These are phyloP conservation scores for Clarireedia homoeocarpa DNA, from an alignment of 2,329 filamentous ascomycete genomes.

Conservation along the genomic window DNA sequence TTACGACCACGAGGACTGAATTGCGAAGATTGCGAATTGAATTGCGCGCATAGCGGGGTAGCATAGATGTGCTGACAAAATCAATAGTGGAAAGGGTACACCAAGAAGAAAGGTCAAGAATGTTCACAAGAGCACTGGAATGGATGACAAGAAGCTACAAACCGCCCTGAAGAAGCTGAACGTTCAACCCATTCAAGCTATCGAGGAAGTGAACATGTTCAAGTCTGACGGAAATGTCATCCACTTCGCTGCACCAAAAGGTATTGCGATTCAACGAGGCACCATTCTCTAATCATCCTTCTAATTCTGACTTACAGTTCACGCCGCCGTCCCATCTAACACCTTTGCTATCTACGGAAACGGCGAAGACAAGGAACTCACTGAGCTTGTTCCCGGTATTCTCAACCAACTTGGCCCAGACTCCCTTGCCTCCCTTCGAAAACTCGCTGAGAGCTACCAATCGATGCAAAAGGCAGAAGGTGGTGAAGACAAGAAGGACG, in stretches of 20 bases:
- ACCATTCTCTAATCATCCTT: neutral
- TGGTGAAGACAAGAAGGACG: conserved; percentile 63
- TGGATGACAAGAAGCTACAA: conserved; percentile 99
- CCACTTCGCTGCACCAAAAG: conserved; percentile 96
- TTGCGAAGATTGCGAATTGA: neutral
- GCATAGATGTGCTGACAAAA: conserved; percentile 21
- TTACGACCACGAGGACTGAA: neutral
- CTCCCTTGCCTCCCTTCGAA: conserved; percentile 93
- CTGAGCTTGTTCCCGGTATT: conserved; percentile 97
- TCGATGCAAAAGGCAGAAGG: conserved; percentile 92
- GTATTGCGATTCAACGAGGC: conserved; percentile 38
- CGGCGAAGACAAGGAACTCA: conserved; percentile 99
- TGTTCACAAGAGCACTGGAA: conserved; percentile 82
- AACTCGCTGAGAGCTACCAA: conserved; percentile 99
- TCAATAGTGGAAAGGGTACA: conserved; percentile 80
- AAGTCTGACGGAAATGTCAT: conserved; percentile 99
- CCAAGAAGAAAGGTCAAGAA: conserved; percentile 98
- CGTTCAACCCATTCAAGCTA: conserved; percentile 97
- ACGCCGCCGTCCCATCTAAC: conserved; percentile 95
- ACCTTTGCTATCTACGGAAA: conserved; percentile 99
- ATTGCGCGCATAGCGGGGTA: conserved; percentile 8
- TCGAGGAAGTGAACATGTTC: conserved; percentile 99
- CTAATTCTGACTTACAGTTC: conserved; percentile 51
- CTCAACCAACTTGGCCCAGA: conserved; percentile 99
- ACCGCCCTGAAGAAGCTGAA: conserved; percentile 97